Evolutionary conservation across 371 early-diverging fungal genomes (phyloP).

Genomic region (Saksenaea oblongispora): DNA sequence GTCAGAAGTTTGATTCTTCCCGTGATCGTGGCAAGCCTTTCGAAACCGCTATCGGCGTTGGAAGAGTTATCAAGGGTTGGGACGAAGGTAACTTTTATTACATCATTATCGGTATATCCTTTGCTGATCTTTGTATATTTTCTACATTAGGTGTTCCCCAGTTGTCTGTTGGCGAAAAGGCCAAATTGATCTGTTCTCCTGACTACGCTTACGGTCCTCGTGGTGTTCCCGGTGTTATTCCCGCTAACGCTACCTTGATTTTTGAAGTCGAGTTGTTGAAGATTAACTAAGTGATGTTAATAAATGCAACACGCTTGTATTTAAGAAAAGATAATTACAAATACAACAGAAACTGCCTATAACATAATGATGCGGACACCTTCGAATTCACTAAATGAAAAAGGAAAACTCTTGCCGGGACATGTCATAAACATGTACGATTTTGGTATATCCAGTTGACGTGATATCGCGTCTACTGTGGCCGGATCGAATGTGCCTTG

Average conservation of each 20-base stretch:
- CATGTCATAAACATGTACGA: constrained; percentile 51
- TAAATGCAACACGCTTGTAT: not conserved
- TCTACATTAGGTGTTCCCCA: constrained; percentile 77
- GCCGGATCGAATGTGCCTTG: constrained; percentile 46
- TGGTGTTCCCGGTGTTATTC: constrained; percentile 76
- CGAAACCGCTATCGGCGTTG: constrained; percentile 82
- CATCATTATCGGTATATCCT: not conserved
- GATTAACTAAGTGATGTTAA: constrained; percentile 64
- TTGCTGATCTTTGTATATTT: not conserved
- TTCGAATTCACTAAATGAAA: constrained; percentile 43
- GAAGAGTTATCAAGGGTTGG: constrained; percentile 90
- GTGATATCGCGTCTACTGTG: constrained; percentile 48
- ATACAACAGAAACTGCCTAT: constrained; percentile 3
- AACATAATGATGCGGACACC: constrained; percentile 55
- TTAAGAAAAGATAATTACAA: constrained; percentile 5
- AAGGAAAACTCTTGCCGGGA: constrained; percentile 37
- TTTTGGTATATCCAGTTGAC: constrained; percentile 42
- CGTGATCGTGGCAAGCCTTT: constrained; percentile 82
- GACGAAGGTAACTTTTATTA: constrained; percentile 50
- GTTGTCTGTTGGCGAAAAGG: constrained; percentile 78
- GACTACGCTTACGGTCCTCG: constrained; percentile 77
- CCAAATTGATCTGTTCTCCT: constrained; percentile 68
- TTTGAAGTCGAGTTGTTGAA: constrained; percentile 83
- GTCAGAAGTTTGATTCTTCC: constrained; percentile 87
- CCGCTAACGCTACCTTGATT: constrained; percentile 78